Evolutionary conservation across 2,329 filamentous ascomycete genomes (phyloP).

Genomic region (Cladophialophora immunda): DNA sequence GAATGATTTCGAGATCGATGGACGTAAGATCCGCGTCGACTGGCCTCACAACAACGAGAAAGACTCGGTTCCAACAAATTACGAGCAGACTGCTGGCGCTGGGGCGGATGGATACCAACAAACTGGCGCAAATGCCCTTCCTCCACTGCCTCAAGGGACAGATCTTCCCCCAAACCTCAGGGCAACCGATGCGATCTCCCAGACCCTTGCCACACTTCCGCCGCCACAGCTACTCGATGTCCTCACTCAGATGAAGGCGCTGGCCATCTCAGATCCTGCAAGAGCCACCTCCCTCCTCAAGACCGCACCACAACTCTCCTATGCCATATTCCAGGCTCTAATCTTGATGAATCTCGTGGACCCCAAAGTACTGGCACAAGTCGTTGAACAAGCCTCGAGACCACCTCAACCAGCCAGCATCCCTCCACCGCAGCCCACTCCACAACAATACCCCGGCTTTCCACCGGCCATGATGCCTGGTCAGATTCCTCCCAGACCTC

Average conservation of each 20-base stretch:
- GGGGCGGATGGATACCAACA: constrained; percentile 48
- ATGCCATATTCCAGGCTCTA: constrained; percentile 93
- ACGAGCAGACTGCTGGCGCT: constrained; percentile 52
- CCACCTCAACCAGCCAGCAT: constrained; percentile 39
- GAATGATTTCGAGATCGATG: constrained; percentile 95
- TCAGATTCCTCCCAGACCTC: constrained; percentile 41
- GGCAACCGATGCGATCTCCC: constrained; percentile 89
- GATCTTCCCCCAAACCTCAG: constrained; percentile 84
- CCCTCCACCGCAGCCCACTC: constrained; percentile 46
- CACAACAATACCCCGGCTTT: constrained; percentile 41
- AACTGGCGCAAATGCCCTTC: constrained; percentile 57
- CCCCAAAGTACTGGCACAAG: constrained; percentile 79
- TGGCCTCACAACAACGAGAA: constrained; percentile 92
- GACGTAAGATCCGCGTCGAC: constrained; percentile 90
- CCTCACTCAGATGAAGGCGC: constrained; percentile 89
- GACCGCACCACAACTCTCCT: constrained; percentile 90
- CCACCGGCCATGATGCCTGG: constrained; percentile 38
- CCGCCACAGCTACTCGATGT: constrained; percentile 91
- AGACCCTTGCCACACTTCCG: constrained; percentile 85
- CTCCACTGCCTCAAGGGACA: constrained; percentile 82
- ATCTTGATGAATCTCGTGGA: constrained; percentile 93
- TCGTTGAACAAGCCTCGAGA: constrained; percentile 70
- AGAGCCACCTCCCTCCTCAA: constrained; percentile 86
- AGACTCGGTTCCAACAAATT: constrained; percentile 66
- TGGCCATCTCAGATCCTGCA: constrained; percentile 81